Conservation (phyloP, 768 basidiomycete genomes). For the Baorangia bicolor region DNA sequence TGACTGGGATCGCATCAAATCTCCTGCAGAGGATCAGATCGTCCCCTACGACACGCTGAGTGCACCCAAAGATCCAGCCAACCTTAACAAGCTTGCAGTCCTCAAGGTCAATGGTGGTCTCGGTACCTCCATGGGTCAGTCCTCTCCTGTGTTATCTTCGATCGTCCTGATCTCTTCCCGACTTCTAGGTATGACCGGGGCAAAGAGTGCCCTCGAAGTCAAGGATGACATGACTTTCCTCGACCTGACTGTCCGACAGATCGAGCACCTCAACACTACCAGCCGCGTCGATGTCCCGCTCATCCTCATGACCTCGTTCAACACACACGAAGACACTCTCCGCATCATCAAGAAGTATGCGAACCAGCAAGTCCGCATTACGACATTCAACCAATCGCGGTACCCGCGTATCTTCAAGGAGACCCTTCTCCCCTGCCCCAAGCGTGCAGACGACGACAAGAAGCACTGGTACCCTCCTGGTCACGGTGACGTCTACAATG, state of each 20-base stretch:
- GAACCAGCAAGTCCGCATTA: slow-evolving; percentile 74
- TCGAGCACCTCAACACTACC: slow-evolving; percentile 67
- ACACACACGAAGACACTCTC: slow-evolving; percentile 75
- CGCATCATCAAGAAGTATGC: slow-evolving; percentile 80
- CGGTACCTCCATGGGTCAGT: slow-evolving; percentile 60
- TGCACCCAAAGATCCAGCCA: slow-evolving; percentile 42
- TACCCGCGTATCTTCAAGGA: slow-evolving; percentile 76
- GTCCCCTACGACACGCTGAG: slow-evolving; percentile 54
- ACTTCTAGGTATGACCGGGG: slow-evolving; percentile 49
- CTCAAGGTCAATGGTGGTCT: slow-evolving; percentile 79
- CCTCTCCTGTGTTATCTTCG: background rate
- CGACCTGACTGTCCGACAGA: slow-evolving; percentile 61
- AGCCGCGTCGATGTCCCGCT: slow-evolving; percentile 69
- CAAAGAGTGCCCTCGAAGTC: slow-evolving; percentile 74
- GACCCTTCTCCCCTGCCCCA: slow-evolving; percentile 60
- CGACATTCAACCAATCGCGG: slow-evolving; percentile 70
- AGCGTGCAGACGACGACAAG: slow-evolving; percentile 58
- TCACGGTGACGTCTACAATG: slow-evolving; percentile 75
- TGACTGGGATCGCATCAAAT: slow-evolving; percentile 50
- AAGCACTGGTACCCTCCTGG: slow-evolving; percentile 76
- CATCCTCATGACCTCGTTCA: slow-evolving; percentile 82
- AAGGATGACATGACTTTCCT: slow-evolving; percentile 72
- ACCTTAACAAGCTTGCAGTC: slow-evolving; percentile 70
- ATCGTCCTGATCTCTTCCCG: background rate
- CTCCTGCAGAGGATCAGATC: slow-evolving; percentile 64